These are phyloP conservation scores for Podospora didyma DNA, from an alignment of 495 filamentous ascomycete genomes.

Conservation along the genomic window DNA sequence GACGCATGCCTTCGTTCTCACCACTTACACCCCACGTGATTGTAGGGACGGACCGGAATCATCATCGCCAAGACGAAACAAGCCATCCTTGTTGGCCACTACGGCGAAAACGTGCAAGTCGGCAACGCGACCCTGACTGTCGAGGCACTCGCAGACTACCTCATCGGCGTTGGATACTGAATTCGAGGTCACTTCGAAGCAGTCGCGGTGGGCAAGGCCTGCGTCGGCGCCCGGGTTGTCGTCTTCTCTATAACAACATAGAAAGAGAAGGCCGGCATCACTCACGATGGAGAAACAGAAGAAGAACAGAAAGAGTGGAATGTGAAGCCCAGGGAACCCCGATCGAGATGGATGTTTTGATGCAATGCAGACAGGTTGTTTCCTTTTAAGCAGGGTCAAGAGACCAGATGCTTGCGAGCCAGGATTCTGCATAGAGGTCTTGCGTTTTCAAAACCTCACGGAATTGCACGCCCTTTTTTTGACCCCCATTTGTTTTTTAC, in stretches of 20 bases:
- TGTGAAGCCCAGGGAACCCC: neutral
- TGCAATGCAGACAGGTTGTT: slow-evolving; percentile 9
- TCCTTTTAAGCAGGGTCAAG: slow-evolving; percentile 5
- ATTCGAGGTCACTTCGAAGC: neutral
- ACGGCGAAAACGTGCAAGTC: slow-evolving; percentile 64
- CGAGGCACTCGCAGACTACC: slow-evolving; percentile 70
- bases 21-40: too few species aligned
- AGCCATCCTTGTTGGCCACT: slow-evolving; percentile 82
- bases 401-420: slow-evolving; percentile 8
- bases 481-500: neutral
- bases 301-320: neutral
- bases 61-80: slow-evolving; percentile 76
- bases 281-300: neutral
- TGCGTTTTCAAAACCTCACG: slow-evolving; percentile 1
- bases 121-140: slow-evolving; percentile 61
- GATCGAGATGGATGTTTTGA: slow-evolving; percentile 3
- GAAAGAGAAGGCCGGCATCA: neutral
- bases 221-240: neutral
- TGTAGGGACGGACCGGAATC: slow-evolving; percentile 76
- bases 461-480: slow-evolving; percentile 2
- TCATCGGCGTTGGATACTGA: slow-evolving; percentile 68
- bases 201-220: neutral
- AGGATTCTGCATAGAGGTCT: slow-evolving; percentile 30
- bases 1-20: too few species aligned
- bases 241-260: neutral